Conservation (phyloP, 106 monocot genomes). For the Alisma plantagoaquatica region DNA sequence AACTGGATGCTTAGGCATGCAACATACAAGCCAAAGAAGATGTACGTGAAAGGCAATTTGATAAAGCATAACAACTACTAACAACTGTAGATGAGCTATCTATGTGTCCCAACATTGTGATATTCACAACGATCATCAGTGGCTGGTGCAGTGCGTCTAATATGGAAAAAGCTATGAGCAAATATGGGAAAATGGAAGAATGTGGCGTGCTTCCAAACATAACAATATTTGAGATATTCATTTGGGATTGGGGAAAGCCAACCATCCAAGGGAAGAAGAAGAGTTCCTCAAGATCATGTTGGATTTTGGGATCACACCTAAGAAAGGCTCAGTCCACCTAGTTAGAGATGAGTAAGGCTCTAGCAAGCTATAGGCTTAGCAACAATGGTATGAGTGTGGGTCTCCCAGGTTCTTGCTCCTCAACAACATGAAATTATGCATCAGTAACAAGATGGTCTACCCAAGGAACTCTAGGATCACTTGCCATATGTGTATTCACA, state of each 20-base stretch:
- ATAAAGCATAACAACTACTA: constrained; percentile 61
- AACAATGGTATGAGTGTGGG: no score
- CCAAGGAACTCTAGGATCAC: no score
- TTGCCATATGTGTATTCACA: no score
- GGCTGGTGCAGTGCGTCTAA: constrained; percentile 72
- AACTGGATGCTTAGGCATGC: constrained; percentile 57
- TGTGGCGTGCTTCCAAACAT: constrained; percentile 46
- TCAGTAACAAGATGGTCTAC: no score
- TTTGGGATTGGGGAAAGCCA: constrained; percentile 81
- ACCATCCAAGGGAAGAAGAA: constrained; percentile 75
- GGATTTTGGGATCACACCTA: constrained; percentile 36
- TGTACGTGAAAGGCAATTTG: constrained; percentile 52
- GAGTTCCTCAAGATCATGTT: constrained; percentile 60
- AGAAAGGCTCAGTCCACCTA: constrained; percentile 25
- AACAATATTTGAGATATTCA: constrained; percentile 71
- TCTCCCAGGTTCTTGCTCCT: no score
- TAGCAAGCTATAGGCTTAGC: constrained; percentile 64
- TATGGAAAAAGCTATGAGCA: constrained; percentile 64
- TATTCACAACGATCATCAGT: constrained; percentile 75
- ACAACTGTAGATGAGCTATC: constrained; percentile 32
- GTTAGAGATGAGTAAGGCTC: constrained; percentile 59
- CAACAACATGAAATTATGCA: no score
- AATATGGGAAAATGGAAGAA: constrained; percentile 43
- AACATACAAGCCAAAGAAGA: constrained; percentile 78
- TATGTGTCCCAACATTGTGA: constrained; percentile 56